These are phyloP conservation scores for Penicillium glabrum DNA, from an alignment of 2,329 filamentous ascomycete species.

Conservation along the genomic window DNA sequence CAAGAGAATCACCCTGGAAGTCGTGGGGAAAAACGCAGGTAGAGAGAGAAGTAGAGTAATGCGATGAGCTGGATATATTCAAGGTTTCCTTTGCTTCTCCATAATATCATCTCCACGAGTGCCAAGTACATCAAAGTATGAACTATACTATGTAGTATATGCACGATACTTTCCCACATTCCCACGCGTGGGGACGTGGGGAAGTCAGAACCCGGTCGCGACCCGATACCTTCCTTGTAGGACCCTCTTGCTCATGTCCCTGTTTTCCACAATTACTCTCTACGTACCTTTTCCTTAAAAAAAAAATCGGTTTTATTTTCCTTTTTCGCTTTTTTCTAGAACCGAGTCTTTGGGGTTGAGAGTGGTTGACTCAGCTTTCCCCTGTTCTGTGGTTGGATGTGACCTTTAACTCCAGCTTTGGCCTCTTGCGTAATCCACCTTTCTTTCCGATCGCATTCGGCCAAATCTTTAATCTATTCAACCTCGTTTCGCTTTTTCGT, in stretches of 20 bases:
- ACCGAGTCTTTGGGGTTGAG: background rate
- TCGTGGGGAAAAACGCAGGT: background rate
- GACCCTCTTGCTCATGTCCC: background rate
- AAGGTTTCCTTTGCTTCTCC: too few relatives aligned
- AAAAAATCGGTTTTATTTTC: background rate
- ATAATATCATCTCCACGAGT: too few relatives aligned
- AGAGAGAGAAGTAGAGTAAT: background rate
- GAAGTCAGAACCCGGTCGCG: background rate
- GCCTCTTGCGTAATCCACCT: conserved; percentile 12
- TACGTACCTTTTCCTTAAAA: too few relatives aligned
- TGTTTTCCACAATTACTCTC: background rate
- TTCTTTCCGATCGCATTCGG: conserved; percentile 10
- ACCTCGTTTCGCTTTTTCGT: background rate
- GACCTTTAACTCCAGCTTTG: background rate
- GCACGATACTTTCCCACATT: background rate
- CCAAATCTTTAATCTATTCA: background rate
- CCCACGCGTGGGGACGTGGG: conserved; percentile 17
- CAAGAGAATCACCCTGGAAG: background rate
- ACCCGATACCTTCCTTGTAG: background rate
- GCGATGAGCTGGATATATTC: background rate
- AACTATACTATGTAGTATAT: background rate
- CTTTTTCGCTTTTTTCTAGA: background rate
- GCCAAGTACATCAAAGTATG: too few relatives aligned
- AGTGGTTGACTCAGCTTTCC: conserved; percentile 3
- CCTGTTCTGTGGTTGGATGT: background rate